Conservation (phyloP, 179 eudicot species). For the Spinacia oleracea region DNA sequence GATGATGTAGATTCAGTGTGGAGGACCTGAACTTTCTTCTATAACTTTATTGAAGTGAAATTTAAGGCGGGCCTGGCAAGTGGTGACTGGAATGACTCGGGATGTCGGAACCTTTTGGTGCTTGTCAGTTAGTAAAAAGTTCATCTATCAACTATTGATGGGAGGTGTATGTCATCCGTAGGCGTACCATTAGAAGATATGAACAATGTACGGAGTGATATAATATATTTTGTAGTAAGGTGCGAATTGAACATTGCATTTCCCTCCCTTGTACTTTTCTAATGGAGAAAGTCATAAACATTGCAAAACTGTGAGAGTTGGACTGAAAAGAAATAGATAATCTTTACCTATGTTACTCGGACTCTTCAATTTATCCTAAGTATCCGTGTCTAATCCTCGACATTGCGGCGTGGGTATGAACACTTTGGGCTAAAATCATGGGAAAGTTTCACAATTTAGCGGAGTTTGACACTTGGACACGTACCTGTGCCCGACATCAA, state of each 20-base stretch:
- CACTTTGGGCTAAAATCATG: no score
- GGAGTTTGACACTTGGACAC: no score
- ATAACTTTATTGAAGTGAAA: not conserved
- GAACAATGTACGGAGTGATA: not conserved
- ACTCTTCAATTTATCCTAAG: no score
- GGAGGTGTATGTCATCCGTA: not conserved
- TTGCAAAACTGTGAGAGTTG: not conserved
- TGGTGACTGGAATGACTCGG: not conserved
- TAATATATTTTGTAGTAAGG: not conserved
- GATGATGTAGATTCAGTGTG: not conserved
- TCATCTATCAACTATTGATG: not conserved
- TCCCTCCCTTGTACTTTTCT: not conserved
- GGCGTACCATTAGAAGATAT: not conserved
- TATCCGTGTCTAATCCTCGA: no score
- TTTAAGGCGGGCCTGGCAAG: not conserved
- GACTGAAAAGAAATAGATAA: not conserved
- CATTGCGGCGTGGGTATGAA: no score
- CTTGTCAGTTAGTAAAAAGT: not conserved
- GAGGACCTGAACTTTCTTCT: constrained; percentile 3
- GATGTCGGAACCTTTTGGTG: not conserved
- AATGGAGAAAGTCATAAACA: not conserved
- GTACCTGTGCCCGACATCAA: no score
- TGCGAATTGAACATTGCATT: not conserved
- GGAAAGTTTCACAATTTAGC: no score
- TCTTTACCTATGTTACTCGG: no score